Evolutionary conservation across 192 early-diverging fungal species (phyloP).

Genomic region (Coemansia sp.): DNA sequence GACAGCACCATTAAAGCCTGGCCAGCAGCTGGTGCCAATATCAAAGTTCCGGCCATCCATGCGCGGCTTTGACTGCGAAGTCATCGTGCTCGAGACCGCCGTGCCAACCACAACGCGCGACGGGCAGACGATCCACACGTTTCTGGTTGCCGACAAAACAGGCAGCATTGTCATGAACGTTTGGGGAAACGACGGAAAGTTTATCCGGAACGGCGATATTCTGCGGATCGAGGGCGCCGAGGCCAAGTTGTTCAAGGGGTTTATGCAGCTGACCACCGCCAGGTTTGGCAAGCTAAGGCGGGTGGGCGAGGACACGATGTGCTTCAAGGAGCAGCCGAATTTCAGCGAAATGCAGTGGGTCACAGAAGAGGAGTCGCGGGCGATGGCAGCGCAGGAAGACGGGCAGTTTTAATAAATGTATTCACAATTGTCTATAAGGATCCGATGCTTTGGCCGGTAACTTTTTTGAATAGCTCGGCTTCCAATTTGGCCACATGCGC

Average conservation of each 20-base stretch:
- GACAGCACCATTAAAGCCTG: slow-evolving; percentile 34
- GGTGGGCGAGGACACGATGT: slow-evolving; percentile 58
- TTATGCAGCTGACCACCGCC: slow-evolving; percentile 53
- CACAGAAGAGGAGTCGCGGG: slow-evolving; percentile 38
- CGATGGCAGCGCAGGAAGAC: slow-evolving; percentile 3
- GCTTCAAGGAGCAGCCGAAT: slow-evolving; percentile 48
- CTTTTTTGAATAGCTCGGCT: background rate
- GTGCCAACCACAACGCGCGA: slow-evolving; percentile 52
- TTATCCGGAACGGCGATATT: slow-evolving; percentile 61
- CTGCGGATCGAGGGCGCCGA: slow-evolving; percentile 55
- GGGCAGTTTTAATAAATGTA: slow-evolving; percentile 2
- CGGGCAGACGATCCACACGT: slow-evolving; percentile 57
- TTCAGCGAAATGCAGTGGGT: slow-evolving; percentile 51
- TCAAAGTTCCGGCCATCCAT: slow-evolving; percentile 57
- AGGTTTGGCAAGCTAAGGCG: slow-evolving; percentile 56
- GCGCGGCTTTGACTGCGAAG: slow-evolving; percentile 62
- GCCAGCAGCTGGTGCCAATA: slow-evolving; percentile 44
- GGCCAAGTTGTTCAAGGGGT: slow-evolving; percentile 56
- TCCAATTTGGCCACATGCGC: slow-evolving; percentile 3
- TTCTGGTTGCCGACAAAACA: slow-evolving; percentile 60
- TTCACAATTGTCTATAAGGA: background rate
- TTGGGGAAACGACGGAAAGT: slow-evolving; percentile 56
- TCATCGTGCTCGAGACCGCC: slow-evolving; percentile 63
- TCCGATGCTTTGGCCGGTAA: background rate
- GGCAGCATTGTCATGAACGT: slow-evolving; percentile 59